Evolutionary conservation across 2,329 filamentous ascomycete species (phyloP).

Genomic region (Exophiala sp.): DNA sequence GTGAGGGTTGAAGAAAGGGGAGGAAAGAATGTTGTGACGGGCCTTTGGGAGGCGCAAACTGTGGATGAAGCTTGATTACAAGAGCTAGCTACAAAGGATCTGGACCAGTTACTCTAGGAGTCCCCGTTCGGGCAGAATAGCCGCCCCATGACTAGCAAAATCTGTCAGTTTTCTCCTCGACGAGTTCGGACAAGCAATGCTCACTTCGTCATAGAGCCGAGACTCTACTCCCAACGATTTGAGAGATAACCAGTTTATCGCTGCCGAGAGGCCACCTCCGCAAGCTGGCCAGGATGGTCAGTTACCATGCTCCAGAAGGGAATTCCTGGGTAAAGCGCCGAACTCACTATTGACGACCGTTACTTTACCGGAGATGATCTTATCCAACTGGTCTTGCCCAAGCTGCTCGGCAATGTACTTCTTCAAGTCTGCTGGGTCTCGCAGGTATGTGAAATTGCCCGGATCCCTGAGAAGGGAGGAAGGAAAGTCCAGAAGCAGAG

Average conservation of each 20-base stretch:
- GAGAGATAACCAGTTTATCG: slow-evolving; percentile 9
- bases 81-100: slow-evolving; percentile 6
- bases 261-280: slow-evolving; percentile 10
- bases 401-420: slow-evolving; percentile 8
- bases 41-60: slow-evolving; percentile 11
- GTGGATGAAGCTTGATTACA: slow-evolving; percentile 9
- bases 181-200: background rate
- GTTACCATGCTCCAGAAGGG: background rate
- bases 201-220: slow-evolving; percentile 14
- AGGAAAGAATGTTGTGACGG: slow-evolving; percentile 4
- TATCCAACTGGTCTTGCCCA: slow-evolving; percentile 4
- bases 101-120: slow-evolving; percentile 8
- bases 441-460: slow-evolving; percentile 8
- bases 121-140: slow-evolving; percentile 4
- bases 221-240: slow-evolving; percentile 5
- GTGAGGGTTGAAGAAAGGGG: slow-evolving; percentile 10
- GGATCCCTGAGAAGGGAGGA: slow-evolving; percentile 9
- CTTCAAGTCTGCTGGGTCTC: slow-evolving; percentile 5
- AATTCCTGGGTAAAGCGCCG: background rate
- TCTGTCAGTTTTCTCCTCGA: slow-evolving; percentile 2
- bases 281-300: slow-evolving; percentile 3
- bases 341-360: slow-evolving; percentile 10
- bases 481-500: slow-evolving; percentile 10
- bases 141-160: slow-evolving; percentile 5
- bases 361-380: slow-evolving; percentile 2